Base-by-base conservation (phyloP, 1,139 yeast species). In the Meyerozyma elateridarum region DNA sequence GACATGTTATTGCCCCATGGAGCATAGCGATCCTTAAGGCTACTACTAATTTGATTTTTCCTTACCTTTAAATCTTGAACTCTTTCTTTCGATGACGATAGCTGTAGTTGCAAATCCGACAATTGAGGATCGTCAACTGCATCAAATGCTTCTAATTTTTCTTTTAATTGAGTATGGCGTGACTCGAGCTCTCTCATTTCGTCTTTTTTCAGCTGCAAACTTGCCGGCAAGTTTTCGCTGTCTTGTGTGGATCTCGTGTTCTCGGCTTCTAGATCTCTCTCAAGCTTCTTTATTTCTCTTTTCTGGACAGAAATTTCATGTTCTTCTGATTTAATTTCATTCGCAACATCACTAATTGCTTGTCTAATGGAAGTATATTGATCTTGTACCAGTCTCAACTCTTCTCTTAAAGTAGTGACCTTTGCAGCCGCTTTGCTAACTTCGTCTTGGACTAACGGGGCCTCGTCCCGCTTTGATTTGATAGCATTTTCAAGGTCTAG, bases 1-100 rank as follows among this genome's bases (percentile, higher is more conserved):
- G 52, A 58, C 55, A 78, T 68, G 11, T 56, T 56, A 1, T 42
- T 37, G 4, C 76, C 79, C 68, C 75, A 82, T 1, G 79, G 73
- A 4, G 60, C 51, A 36, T 49, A 64, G 30, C 51, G 50, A 36
- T 62, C 61, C 27, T 45, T 45, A 36, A 50, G 54, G 13, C 56
- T 44, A 4, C 36, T 45, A 18, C 44, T 37, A 7, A 56, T 32
- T 4, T 44, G 44, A 16, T 36, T 39, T n/a, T 46, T 39, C 31
- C 45, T 46, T 5, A 33, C 34, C 13, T 36, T 32, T 12, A 53
- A 36, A 8, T 40, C 46, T 13, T 24, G 29, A 5, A 45, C 29
- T 6, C 30, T 22, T 8, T 36, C 34, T 21, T 42, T 40, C 28
- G 22, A 36, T 16, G 29, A 44, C n/a, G 29, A 36, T 29, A n/a